Evolutionary conservation across 148 eudicot genomes (phyloP), one percentile per base, ranked within the genome.

Genomic region (Vaccinium macrocarpon): DNA sequence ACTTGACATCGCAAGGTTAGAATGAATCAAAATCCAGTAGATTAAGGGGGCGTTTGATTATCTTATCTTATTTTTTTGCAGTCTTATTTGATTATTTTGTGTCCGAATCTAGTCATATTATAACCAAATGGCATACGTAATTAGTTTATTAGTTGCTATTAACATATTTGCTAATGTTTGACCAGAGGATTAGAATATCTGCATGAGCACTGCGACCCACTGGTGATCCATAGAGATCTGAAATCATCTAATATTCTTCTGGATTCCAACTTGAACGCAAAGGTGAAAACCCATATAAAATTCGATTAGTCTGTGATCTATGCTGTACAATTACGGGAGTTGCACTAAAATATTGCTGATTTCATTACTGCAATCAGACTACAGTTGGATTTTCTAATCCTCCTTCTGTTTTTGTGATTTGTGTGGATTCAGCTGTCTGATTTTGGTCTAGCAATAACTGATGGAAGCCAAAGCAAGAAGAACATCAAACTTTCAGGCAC

Each of bases 201-300:
- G 74, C 97, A 94, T 78, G 97, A 94, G 89, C 92, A 89, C 68
- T 94, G 97, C 87, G 89, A 90, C 64, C 97, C 94, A 25, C 86
- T 92, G n/a, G 93, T 94, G 86, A 94, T 94, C 80, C 95, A 94
- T 87, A 90, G 97, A 90, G 95, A 94, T 92, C 90, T 94, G 86
- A 92, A 94, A 89, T 94, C 97, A 88, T 94, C 95, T 72, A 94
- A 92, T 88, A 87, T 94, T 82, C 94, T 94, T 85, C 92, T 94
- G 53, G 97, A 91, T 86, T 84, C 95, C 73, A 82, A 89, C 84
- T 90, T 89, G 87, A 91, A 92, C 82, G 97, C 95, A 76, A 94
- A 94, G 95, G 97, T 94, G 87, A 82, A 80, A 66, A 52, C 16
- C 35, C 46, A 15, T 81, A 48, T 21, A 85, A 74, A 51, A 85